phyloP scores from a whole-genome alignment of 2,329 filamentous ascomycete species.

The Pestalotiopsis sp. region DNA sequence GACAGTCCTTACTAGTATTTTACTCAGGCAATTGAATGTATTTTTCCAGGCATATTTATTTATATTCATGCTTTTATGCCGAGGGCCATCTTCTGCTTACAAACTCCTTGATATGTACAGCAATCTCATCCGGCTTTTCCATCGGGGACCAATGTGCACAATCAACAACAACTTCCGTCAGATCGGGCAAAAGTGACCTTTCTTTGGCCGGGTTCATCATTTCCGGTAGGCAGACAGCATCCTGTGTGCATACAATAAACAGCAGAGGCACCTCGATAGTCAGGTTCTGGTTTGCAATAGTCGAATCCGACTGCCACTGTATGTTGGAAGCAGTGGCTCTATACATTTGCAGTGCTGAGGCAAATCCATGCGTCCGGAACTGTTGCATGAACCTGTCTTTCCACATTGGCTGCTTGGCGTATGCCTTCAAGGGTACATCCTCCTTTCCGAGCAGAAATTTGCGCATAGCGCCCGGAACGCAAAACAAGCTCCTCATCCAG shows the following conservation, averaged over 20 bases:
- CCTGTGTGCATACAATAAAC: constrained; percentile 32
- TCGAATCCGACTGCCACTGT: constrained; percentile 28
- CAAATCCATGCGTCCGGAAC: constrained; percentile 33
- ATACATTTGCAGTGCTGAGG: constrained; percentile 37
- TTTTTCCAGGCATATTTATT: background rate
- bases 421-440: constrained; percentile 30
- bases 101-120: constrained; percentile 11
- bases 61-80: background rate
- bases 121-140: constrained; percentile 33
- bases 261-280: constrained; percentile 35
- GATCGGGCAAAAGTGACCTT: constrained; percentile 27
- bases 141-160: constrained; percentile 35
- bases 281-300: constrained; percentile 20
- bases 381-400: constrained; percentile 29
- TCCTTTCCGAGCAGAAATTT: constrained; percentile 21
- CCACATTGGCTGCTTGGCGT: constrained; percentile 27
- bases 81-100: constrained; percentile 15
- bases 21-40: background rate
- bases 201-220: constrained; percentile 26
- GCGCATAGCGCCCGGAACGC: constrained; percentile 3
- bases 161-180: constrained; percentile 33
- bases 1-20: too few species aligned
- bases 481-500: constrained; percentile 11
- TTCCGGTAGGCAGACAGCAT: constrained; percentile 34
- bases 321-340: constrained; percentile 23